Evolutionary conservation across 345 rosid species (phyloP), one percentile per base, ranked within the genome.

Genomic region (Salix purpurea): DNA sequence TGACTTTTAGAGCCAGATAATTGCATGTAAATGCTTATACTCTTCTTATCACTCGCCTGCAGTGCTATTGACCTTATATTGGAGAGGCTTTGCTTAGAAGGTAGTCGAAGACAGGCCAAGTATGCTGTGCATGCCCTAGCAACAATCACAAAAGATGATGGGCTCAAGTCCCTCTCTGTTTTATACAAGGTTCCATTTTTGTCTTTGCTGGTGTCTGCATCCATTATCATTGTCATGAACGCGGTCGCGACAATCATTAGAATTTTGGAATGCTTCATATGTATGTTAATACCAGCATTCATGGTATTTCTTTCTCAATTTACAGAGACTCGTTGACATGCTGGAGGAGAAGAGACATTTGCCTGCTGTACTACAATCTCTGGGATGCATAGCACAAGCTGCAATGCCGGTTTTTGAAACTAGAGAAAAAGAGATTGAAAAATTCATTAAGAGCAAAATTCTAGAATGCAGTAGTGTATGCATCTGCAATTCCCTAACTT

Each of bases 321-420:
- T 85, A 74, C 91, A 96, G 99, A 91, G 92, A 83, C 97, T 96
- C 40, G 99, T 96, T 75, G 96, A 86, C 86, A 92, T 92, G 94
- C 86, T 96, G 81, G 98, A 90, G 81, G 96, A 96, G 82, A 91
- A 85, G 90, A 87, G 90, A 52, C 86, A 93, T 85, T 89, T 92
- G 71, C 97, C 99, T 18, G 92, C 99, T 71, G 92, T 96, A 39
- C 91, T 96, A 54, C 99, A 96, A 72, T 91, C 97, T 72, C 85
- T 96, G 79, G 99, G 99, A 77, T 96, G 99, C 82, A 96, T 96
- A 78, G 97, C 99, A 39, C 92, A 93, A 87, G 91, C 93, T 77
- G 99, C 99, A 3, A 91, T 91, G 93, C 91, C 99, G 1, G 96
- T 96, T 80, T 96, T 93, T 76, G 99, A 96, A 81, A 96, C 99